A percentile compares a stretch with the other conserved stretches of the same genome.
phyloP scores from a whole-genome alignment of 2,329 filamentous ascomycete species.

The Aulographum hederae region DNA sequence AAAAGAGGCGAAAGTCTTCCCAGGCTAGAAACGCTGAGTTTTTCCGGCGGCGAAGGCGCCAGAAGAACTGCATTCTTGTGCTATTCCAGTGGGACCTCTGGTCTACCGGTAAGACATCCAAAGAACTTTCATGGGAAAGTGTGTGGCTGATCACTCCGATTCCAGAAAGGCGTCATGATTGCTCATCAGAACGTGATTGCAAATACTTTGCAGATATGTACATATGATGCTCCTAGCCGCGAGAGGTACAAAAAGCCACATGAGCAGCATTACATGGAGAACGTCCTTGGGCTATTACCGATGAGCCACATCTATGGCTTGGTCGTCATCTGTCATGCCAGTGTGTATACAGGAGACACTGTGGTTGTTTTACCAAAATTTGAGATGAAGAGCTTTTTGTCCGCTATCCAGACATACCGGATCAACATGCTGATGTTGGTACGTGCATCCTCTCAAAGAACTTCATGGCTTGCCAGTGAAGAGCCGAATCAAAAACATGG shows the following conservation, averaged over 20 bases:
- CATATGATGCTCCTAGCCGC: conserved; percentile 29
- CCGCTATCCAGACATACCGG: conserved; percentile 48
- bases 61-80: conserved; percentile 58
- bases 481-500: background rate
- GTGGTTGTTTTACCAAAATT: conserved; percentile 59
- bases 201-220: conserved; percentile 46
- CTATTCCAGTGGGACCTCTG: conserved; percentile 66
- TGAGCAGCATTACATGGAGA: conserved; percentile 28
- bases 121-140: too few species aligned
- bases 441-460: conserved; percentile 10
- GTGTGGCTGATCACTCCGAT: conserved; percentile 5
- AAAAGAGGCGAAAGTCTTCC: conserved; percentile 37
- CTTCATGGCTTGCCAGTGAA: background rate
- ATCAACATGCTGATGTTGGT: conserved; percentile 51
- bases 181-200: conserved; percentile 64
- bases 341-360: conserved; percentile 53
- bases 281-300: conserved; percentile 51
- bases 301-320: conserved; percentile 71
- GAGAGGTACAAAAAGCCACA: conserved; percentile 17
- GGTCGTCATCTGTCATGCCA: conserved; percentile 48
- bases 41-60: conserved; percentile 45
- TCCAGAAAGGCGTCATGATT: conserved; percentile 67
- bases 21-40: conserved; percentile 36
- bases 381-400: conserved; percentile 46
- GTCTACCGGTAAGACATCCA: conserved; percentile 41